Conservation (phyloP, 768 basidiomycete genomes). For the Rhodotorula diobovata region DNA sequence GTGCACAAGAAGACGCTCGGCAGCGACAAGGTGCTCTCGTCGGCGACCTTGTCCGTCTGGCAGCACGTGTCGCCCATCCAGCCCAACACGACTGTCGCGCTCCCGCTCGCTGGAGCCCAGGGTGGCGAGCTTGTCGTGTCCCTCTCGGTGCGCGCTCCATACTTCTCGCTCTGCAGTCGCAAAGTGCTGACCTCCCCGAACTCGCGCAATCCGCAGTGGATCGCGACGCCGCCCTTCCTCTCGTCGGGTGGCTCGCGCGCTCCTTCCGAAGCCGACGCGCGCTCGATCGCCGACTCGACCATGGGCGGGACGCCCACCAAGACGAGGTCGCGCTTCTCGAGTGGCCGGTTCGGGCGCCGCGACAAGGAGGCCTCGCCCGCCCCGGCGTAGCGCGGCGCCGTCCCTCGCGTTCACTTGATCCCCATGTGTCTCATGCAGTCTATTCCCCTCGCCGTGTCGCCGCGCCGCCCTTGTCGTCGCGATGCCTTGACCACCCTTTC, state of each 20-base stretch:
- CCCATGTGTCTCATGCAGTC: not conserved
- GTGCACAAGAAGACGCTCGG: constrained; percentile 40
- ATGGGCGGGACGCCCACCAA: constrained; percentile 9
- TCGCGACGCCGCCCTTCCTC: constrained; percentile 7
- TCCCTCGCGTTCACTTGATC: no score
- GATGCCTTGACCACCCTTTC: no score
- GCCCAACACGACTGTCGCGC: constrained; percentile 4
- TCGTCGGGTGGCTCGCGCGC: not conserved
- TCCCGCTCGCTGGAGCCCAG: not conserved
- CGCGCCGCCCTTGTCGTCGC: no score
- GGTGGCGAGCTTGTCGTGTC: constrained; percentile 4
- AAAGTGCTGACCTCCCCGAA: not conserved
- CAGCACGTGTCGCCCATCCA: not conserved
- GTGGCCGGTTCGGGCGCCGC: constrained; percentile 5
- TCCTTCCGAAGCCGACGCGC: constrained; percentile 11
- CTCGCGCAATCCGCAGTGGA: not conserved
- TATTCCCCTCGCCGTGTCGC: not conserved
- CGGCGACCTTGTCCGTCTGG: not conserved
- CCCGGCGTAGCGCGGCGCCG: not conserved
- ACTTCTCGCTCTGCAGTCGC: no score
- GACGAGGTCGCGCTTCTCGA: constrained; percentile 28
- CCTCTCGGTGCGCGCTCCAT: constrained; percentile 13
- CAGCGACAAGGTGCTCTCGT: constrained; percentile 19
- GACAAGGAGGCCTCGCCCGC: constrained; percentile 6
- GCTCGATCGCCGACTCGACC: constrained; percentile 23